These are phyloP conservation scores for Petunia secreta DNA, from an alignment of 257 asterid species.

Conservation along the genomic window DNA sequence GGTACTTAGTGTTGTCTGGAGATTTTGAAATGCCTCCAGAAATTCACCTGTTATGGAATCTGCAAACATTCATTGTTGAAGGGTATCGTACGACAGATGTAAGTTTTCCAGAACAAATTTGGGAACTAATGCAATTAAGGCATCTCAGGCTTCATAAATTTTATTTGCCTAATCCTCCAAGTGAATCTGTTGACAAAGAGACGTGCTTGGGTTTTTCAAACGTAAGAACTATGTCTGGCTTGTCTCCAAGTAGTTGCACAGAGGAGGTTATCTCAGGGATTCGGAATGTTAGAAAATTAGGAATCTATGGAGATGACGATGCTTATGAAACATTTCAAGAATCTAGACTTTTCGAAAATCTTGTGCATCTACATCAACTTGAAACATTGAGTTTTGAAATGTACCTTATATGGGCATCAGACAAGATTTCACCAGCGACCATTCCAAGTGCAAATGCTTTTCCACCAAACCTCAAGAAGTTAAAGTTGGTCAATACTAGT, in stretches of 20 bases:
- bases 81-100: neutral
- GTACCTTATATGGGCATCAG: neutral
- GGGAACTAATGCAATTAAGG: conserved; percentile 5
- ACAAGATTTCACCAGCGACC: no score
- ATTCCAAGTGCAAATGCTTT: conserved; percentile 27
- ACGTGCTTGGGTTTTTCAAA: neutral
- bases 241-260: neutral
- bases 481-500: no score
- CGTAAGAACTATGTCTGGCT: neutral
- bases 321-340: no score
- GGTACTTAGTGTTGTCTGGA: neutral
- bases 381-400: neutral
- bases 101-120: neutral
- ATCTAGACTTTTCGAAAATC: no score
- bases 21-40: neutral
- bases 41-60: neutral
- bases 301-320: neutral
- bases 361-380: conserved; percentile 8
- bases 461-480: conserved; percentile 30
- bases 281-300: neutral
- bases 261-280: neutral
- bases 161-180: neutral
- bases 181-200: neutral
- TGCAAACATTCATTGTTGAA: neutral
- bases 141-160: neutral